Base-by-base conservation (phyloP, 805 yeast species). In the Cephaloascus fragrans region DNA sequence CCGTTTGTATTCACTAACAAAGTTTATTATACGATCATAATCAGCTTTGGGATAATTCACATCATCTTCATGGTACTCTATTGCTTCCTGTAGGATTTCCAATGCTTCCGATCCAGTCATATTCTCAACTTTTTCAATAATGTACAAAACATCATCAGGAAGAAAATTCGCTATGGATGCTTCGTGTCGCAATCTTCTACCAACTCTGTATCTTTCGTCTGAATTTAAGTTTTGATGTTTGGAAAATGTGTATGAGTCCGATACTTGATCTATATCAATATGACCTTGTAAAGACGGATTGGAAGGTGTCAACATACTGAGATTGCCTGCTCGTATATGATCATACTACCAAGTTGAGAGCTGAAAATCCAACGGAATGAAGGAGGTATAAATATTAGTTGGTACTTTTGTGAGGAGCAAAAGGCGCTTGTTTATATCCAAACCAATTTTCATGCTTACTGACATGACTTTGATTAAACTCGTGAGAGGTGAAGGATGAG, bases 51-150 rank as follows among this genome's bases (percentile, higher is more conserved):
- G 52, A 36, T 53, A 45, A 39, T 57, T 57, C 15, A 48, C 46
- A 41, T 57, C 62, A 35, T 44, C 48, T 2, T 40, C 43, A 34
- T 51, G 57, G 4, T 53, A 55, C 3, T 39, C 42, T 3, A 50
- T 28, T 14, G 51, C 48, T 9, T 48, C 47, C 29, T 47, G 39
- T 23, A 60, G 43, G 29, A 58, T 53, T 3, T 44, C 42, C 2
- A 52, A 18, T 1, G 62, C 53, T 28, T 55, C 64, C 1, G 38
- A 41, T 6, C 43, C 44, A 1, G 47, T 15, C 39, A 61, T 37
- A 4, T 36, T 36, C 33, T 52, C 54, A 32, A 59, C 47, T 39
- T 59, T 59, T 38, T 56, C 62, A 43, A 61, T 49, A 57, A 61
- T 55, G 40, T 23, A 23, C 10, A 23, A 12, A 6, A 23, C 28